Percentiles rank a stretch among this genome's conserved stretches.
Evolutionary conservation across 1,284 basidiomycete genomes (phyloP).

Genomic region (Cystobasidium pallidum): DNA sequence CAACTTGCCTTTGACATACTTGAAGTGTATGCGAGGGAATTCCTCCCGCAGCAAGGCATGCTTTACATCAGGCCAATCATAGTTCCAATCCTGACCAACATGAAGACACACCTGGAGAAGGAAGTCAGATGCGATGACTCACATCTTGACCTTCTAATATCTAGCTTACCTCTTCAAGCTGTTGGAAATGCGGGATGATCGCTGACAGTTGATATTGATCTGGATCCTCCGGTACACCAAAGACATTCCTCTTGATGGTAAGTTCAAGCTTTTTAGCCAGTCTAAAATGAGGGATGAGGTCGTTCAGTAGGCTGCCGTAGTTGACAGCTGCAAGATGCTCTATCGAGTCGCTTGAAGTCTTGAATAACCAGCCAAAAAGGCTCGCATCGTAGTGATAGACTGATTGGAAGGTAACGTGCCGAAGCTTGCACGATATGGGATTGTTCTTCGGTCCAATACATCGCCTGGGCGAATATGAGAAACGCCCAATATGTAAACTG

Average conservation of each 20-base stretch:
- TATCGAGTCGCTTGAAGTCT: conserved; percentile 15
- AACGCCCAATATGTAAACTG: conserved; percentile 28
- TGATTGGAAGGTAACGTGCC: conserved; percentile 20
- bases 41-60: conserved; percentile 10
- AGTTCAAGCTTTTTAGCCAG: conserved; percentile 13
- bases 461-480: neutral
- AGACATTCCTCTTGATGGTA: conserved; percentile 31
- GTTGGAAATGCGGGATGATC: conserved; percentile 6
- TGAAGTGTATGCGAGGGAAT: conserved; percentile 4
- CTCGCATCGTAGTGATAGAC: conserved; percentile 30
- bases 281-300: neutral
- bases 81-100: conserved; percentile 5
- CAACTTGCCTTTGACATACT: neutral
- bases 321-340: conserved; percentile 22
- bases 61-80: conserved; percentile 30
- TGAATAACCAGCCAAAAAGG: conserved; percentile 10
- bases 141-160: neutral
- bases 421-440: conserved; percentile 14
- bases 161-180: conserved; percentile 8
- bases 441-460: neutral
- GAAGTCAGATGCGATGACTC: neutral
- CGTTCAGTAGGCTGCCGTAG: conserved; percentile 31
- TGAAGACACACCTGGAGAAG: conserved; percentile 4
- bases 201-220: conserved; percentile 23
- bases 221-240: conserved; percentile 29